Conservation (phyloP, 441 rosid genomes). For the Arabidopsis hybrid region DNA sequence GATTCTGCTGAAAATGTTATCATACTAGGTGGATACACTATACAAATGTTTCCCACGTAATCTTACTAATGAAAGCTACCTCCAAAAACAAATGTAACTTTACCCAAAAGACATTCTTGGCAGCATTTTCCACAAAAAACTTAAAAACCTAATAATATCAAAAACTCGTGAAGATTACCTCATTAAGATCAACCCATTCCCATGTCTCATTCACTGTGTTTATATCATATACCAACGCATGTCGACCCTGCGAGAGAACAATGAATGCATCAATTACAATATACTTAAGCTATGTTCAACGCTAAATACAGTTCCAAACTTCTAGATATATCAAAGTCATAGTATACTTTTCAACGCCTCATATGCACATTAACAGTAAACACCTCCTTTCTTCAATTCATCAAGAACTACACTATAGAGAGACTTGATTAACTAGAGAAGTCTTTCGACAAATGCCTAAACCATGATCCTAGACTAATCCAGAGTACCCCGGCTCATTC, state of each 20-base stretch:
- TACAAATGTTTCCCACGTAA: background rate
- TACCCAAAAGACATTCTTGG: background rate
- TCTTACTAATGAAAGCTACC: background rate
- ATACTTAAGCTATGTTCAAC: background rate
- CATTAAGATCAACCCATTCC: conserved; percentile 96
- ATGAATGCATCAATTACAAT: conserved; percentile 14
- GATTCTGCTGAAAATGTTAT: background rate
- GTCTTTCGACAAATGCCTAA: background rate
- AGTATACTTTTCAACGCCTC: background rate
- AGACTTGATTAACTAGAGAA: conserved; percentile 25
- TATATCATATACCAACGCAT: conserved; percentile 86
- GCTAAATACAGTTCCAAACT: conserved; percentile 1
- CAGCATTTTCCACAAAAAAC: background rate
- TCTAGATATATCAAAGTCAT: background rate
- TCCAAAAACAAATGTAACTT: background rate
- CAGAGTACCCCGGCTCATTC: background rate
- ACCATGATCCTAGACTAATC: background rate
- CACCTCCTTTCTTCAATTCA: background rate
- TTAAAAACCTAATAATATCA: background rate
- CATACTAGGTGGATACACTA: conserved; percentile 15
- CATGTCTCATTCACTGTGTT: conserved; percentile 72
- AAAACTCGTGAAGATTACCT: conserved; percentile 52
- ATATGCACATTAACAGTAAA: background rate
- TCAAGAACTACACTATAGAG: conserved; percentile 10
- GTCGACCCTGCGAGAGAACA: conserved; percentile 66